Evolutionary conservation across 805 yeast species (phyloP), one percentile per base, ranked within the genome.

Genomic region (Hagleromyces aurorensis): DNA sequence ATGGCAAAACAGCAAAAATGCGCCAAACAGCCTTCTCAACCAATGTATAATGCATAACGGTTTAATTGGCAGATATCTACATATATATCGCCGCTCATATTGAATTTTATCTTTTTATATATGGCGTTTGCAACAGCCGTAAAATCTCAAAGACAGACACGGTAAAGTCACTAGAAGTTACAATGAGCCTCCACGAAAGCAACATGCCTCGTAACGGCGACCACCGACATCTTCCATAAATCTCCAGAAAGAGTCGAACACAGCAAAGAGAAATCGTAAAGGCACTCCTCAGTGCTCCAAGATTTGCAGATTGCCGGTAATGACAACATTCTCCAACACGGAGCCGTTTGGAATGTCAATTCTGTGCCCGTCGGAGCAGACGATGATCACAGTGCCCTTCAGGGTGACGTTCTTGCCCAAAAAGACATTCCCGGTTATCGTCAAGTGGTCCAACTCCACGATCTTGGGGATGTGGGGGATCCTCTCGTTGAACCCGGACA

Each of bases 311-410:
- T 84, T 86, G 59, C 98, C 98, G 30, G 98, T 89, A 49, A 89
- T 84, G 40, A 89, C 98, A 29, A 89, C 97, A 55, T 91, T 91
- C 61, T 91, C 98, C 51, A 91, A 70, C 32, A 87, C 70, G 9
- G 94, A 75, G 22, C 98, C 98, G 54, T 91, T 87, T 48, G 98
- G 98, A 68, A 91, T 85, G 56, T 91, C 96, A 50, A 91, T 91
- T 65, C 75, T 83, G 57, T 86, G 91, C 38, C 96, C 96, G 53
- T 91, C 97, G 36, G 87, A 86, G 62, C 96, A 89, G 31, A 91
- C 97, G 46, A 91, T 84, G 53, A 91, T 91, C 38, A 91, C 98
- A 7, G 97, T 91, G 43, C 98, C 98, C 69, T 83, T 91, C 55
- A 91, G 73, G 29, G 83, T 78, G 42, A 91, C 94, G 49, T 75